Evolutionary conservation across 2,329 filamentous ascomycete genomes (phyloP), one percentile per base, ranked within the genome.

Genomic region (Sclerotinia sclerotiorum): DNA sequence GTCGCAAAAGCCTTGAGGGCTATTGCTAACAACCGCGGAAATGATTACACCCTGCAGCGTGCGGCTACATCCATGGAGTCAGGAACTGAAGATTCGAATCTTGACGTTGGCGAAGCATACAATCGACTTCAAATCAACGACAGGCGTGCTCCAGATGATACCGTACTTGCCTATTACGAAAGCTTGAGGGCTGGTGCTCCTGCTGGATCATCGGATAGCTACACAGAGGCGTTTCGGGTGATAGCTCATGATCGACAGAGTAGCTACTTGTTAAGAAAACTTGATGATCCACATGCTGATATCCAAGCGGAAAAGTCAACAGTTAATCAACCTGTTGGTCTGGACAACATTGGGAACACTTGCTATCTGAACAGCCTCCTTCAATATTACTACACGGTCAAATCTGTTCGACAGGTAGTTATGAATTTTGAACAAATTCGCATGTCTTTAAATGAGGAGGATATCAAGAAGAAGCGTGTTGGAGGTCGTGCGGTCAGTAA

Each of bases 311-410:
- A 70, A 44, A 60, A 62, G 54, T 70, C 70, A 19, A 74, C 71
- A n/a, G 70, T 80, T 58, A 82, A 86, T 42, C 88, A 92, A 78
- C 95, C 95, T 0, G 91, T 97, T 29, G 95, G 95, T 0, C 84
- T 98, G 7, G 86, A 89, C 71, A 99, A 98, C 74, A 97, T 98
- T 68, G 94, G 95, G 69, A 99, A 99, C 76, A 99, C 96, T 0
- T 99, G 95, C 78, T 99, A 99, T 76, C 84, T 99, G 67, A 99
- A 99, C 82, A 98, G 94, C 79, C 85, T 99, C 61, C 83, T 99
- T 13, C 95, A 99, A 75, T 98, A 97, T 77, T 90, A 97, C 73
- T 97, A 97, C 78, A 96, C 94, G 0, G 87, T 98, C 67, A 90
- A 88, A 70, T 88, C 92, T 2, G 83, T 98, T 42, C 87, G 94